Evolutionary conservation across 202 grass and related monocot species (phyloP), one percentile per base, ranked within the genome.

Genomic region (Setaria viridis): DNA sequence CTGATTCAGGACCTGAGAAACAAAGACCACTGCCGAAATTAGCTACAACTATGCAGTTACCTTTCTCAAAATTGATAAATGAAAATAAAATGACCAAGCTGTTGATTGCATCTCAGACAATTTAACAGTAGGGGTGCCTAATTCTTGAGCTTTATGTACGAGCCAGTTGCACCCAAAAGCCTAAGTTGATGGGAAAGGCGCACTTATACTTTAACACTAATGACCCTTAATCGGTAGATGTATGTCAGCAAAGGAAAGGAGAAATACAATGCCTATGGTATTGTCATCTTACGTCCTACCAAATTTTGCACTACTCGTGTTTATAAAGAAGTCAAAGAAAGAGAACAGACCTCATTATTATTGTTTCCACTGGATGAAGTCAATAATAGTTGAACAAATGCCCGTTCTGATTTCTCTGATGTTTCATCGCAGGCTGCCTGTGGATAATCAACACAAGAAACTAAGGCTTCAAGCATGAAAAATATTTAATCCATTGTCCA

Each of bases 311-410:
- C 9, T 43, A 88, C 20, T 63, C 2, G 13, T 74, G 62, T 60
- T 75, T 48, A 76, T 47, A 45, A 3, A 77, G 3, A 76, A 60
- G 37, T 65, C 70, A 74, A n/a, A 81, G 88, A 89, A 71, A 80
- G 59, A 88, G 71, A 79, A 80, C 74, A 67, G 5, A 99, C 96
- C 93, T 94, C 97, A 71, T 92, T 96, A 53, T 74, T 89, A 88
- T 85, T 85, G 82, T 80, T 91, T 80, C 76, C 83, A 75, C 72
- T 86, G 45, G 76, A 74, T 20, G 87, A 90, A 74, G 80, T 90
- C 80, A 99, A 82, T 64, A 99, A 87, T 84, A 99, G 45, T 88
- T 99, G 97, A 87, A 94, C 79, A 81, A 99, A 99, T 74, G 69
- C 35, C 25, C 47, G 68, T 87, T 99, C 97, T 41, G 86, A 83